Base-by-base conservation (phyloP, 2,329 filamentous ascomycete genomes). In the Ophiosphaerella korrae region DNA sequence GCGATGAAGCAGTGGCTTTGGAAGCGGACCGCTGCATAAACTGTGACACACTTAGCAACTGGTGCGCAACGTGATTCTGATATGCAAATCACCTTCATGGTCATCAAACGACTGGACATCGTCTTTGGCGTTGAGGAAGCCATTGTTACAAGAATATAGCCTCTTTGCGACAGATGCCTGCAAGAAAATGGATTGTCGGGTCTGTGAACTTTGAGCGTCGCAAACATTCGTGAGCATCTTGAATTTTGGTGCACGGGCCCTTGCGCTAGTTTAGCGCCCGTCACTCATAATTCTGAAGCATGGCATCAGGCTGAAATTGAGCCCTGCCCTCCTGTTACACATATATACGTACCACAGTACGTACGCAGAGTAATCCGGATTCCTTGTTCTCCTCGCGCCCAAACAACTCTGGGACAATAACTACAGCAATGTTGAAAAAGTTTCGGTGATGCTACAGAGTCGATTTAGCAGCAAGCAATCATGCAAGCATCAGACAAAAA, bases 11-110 rank as follows among this genome's bases (percentile, higher is more conserved):
- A 55, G 75, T 70, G 5, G 76, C 78, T 21, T 87, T 83, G 42
- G 87, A 85, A 42, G 86, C 88, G 56, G 89, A 89, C 66, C 92
- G 85, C 79, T 96, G 92, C 92, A 97, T 97, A 72, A 97, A 97
- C 79, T 86, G 63, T 49, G 18, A 26, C 29, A 2, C 34, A 45
- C 31, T 65, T 33, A 62, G 55, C 44, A 35, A 44, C 50, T 38
- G 41, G 38, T 38, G 40, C 44, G 24, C 48, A 37, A 29, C 12
- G 12, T 32, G 7, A 21, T 29, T 6, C 7, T 29, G 26, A 37
- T 12, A 29, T 35, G 16, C 26, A 14, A 42, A 35, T 32, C 68
- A 81, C 83, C 75, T 96, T 96, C 92, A 96, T 97, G 33, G 89
- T 92, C 68, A 95, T 81, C 41, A 97, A 86, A 61, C 92, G 87